Evolutionary conservation across 495 filamentous ascomycete genomes (phyloP).

Genomic region (Staphylotrichum longicolle): DNA sequence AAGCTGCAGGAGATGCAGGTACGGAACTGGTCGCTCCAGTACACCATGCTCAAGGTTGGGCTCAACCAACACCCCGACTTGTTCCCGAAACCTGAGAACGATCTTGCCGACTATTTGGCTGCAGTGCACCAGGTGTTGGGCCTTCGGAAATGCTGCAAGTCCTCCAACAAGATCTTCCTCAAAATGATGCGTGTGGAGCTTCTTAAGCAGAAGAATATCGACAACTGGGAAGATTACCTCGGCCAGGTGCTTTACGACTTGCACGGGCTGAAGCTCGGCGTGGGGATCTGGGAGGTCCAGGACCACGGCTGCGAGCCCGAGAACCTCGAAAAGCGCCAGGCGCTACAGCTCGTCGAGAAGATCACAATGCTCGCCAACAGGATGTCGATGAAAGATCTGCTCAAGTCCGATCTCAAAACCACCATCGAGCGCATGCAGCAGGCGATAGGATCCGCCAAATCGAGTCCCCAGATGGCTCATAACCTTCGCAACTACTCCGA

Average conservation of each 20-base stretch:
- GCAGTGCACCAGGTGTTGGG: conserved; percentile 83
- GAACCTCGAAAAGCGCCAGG: conserved; percentile 70
- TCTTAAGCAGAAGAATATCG: conserved; percentile 58
- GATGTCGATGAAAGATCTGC: conserved; percentile 85
- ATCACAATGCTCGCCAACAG: conserved; percentile 75
- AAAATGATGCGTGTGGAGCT: conserved; percentile 83
- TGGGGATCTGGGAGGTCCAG: conserved; percentile 60
- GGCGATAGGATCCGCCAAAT: conserved; percentile 57
- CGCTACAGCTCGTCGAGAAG: conserved; percentile 75
- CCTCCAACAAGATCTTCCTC: conserved; percentile 82
- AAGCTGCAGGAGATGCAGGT: conserved; percentile 88
- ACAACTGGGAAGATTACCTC: conserved; percentile 73
- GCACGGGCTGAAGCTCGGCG: conserved; percentile 76
- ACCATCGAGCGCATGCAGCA: conserved; percentile 88
- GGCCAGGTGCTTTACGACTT: conserved; percentile 87
- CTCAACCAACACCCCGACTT: conserved; percentile 61
- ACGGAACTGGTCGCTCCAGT: conserved; percentile 77
- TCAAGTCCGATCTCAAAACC: conserved; percentile 81
- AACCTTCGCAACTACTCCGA: conserved; percentile 73
- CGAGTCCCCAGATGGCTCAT: conserved; percentile 64
- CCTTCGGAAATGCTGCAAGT: conserved; percentile 77
- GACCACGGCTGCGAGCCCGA: conserved; percentile 77
- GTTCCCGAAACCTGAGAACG: conserved; percentile 63
- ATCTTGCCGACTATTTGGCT: conserved; percentile 70
- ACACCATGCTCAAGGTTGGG: conserved; percentile 70